Conservation (phyloP, 2,329 filamentous ascomycete genomes). For the Fusarium lateritium region DNA sequence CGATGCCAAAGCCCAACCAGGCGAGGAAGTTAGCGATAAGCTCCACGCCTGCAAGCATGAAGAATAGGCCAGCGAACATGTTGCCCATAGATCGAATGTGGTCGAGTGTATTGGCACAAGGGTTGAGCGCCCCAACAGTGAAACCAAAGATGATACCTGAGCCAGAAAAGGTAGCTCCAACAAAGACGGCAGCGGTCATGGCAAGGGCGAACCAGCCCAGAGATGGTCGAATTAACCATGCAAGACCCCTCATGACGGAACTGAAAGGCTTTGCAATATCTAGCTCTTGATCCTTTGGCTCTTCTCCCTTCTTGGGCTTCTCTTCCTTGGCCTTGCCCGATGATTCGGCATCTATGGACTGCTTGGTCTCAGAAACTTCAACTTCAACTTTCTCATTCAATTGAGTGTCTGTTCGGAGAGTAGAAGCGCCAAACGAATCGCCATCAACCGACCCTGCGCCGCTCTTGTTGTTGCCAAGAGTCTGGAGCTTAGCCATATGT, state of each 20-base stretch:
- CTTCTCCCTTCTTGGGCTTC: conserved; percentile 29
- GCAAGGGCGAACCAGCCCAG: conserved; percentile 57
- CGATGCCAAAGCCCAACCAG: conserved; percentile 62
- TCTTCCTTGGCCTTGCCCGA: conserved; percentile 8
- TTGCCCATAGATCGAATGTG: conserved; percentile 56
- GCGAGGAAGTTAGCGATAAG: conserved; percentile 70
- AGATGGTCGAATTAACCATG: conserved; percentile 57
- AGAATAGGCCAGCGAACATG: conserved; percentile 70
- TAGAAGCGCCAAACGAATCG: conserved; percentile 36
- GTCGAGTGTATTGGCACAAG: conserved; percentile 57
- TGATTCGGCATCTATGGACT: conserved; percentile 8
- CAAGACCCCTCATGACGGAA: conserved; percentile 56
- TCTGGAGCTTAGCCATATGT: conserved; percentile 64
- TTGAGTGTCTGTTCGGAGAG: conserved; percentile 24
- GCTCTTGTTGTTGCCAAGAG: conserved; percentile 50
- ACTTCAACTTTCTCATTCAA: conserved; percentile 29
- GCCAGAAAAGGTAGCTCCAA: conserved; percentile 67
- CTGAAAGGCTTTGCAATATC: conserved; percentile 57
- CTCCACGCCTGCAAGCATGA: conserved; percentile 64
- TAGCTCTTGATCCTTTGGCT: conserved; percentile 54
- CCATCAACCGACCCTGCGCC: conserved; percentile 49
- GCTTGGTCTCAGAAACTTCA: conserved; percentile 24
- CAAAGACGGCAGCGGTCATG: conserved; percentile 61
- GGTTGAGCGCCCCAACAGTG: conserved; percentile 61
- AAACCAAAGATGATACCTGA: conserved; percentile 67